Conservation (phyloP, 2,329 filamentous ascomycete species). For the Fusarium continuum region DNA sequence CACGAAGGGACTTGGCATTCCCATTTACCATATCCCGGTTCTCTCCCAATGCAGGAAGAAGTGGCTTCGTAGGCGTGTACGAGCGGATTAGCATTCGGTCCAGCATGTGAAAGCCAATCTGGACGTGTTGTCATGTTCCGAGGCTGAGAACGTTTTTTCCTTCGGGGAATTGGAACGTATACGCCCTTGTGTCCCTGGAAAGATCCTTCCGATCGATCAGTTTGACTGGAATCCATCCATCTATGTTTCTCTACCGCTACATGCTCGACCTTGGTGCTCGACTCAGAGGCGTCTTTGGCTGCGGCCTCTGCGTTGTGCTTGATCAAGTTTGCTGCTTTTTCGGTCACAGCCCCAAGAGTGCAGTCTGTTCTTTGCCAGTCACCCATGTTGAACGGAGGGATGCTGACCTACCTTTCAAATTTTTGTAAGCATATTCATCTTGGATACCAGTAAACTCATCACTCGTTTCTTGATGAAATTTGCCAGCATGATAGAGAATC, state of each 20-base stretch:
- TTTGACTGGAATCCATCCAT: conserved; percentile 58
- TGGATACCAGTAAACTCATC: conserved; percentile 61
- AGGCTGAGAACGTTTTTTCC: conserved; percentile 55
- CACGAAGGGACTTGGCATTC: background rate
- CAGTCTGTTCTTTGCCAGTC: conserved; percentile 50
- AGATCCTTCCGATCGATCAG: conserved; percentile 50
- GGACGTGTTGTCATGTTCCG: conserved; percentile 61
- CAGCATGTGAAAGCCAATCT: conserved; percentile 61
- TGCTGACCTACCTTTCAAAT: conserved; percentile 51
- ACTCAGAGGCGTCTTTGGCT: conserved; percentile 50
- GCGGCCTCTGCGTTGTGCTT: conserved; percentile 53
- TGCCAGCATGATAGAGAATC: conserved; percentile 59
- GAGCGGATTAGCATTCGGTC: conserved; percentile 60
- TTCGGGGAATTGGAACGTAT: conserved; percentile 57
- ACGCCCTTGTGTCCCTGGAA: conserved; percentile 52
- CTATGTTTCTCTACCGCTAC: conserved; percentile 53
- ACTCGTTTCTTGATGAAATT: conserved; percentile 58
- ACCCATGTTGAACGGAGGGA: conserved; percentile 23
- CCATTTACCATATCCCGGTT: background rate
- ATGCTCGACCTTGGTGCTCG: conserved; percentile 34
- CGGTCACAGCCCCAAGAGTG: conserved; percentile 57
- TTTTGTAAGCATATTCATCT: conserved; percentile 60
- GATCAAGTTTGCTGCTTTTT: conserved; percentile 59
- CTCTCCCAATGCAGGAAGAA: conserved; percentile 42
- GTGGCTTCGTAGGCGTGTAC: conserved; percentile 60